Conservation (phyloP, 148 eudicot species). For the Pharnaceum exiguum region DNA sequence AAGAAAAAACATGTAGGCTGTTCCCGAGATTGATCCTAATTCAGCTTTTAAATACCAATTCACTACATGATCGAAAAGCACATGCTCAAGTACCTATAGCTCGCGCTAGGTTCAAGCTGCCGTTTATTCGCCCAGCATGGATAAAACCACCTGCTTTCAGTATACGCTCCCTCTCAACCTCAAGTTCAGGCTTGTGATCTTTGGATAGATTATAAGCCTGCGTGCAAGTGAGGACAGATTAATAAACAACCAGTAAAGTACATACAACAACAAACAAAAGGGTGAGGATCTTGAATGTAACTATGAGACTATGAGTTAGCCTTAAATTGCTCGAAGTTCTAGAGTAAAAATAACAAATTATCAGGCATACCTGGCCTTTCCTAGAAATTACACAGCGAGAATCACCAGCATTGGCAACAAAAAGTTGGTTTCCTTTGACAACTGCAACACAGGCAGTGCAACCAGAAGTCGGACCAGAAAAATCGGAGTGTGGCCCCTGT, state of each 20-base stretch:
- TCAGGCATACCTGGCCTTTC: conserved; percentile 75
- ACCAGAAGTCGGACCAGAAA: conserved; percentile 96
- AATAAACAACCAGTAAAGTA: no score
- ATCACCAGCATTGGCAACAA: conserved; percentile 99
- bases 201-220: conserved; percentile 94
- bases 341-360: neutral
- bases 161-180: conserved; percentile 83
- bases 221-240: neutral
- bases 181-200: conserved; percentile 98
- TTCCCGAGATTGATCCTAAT: neutral
- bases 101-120: conserved; percentile 91
- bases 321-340: neutral
- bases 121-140: conserved; percentile 94
- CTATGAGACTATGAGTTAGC: neutral
- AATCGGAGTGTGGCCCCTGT: conserved; percentile 99
- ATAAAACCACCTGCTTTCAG: conserved; percentile 94
- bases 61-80: conserved; percentile 6
- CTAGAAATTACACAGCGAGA: conserved; percentile 96
- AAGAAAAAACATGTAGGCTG: no score
- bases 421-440: conserved; percentile 60
- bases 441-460: conserved; percentile 93
- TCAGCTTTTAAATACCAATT: neutral
- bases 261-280: no score
- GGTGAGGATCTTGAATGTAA: no score
- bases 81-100: conserved; percentile 69